A percentile compares a stretch with the other conserved stretches of the same genome.
Evolutionary conservation across 129 eudicot genomes (phyloP).

Genomic region (Flaveria brownii): DNA sequence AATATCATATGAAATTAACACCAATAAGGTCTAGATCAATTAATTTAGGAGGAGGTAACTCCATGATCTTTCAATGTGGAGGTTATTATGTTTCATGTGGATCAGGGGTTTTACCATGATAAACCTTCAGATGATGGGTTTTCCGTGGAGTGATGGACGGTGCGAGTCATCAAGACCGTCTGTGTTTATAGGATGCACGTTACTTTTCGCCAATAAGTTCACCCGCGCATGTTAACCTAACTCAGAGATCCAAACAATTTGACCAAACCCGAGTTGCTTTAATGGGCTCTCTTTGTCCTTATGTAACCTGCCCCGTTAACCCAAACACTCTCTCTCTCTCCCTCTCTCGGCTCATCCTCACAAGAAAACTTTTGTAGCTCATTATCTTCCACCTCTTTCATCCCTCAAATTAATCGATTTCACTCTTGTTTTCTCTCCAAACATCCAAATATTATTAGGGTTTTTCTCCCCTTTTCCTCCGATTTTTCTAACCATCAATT

Average conservation of each 20-base stretch:
- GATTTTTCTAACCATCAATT: conserved; percentile 21
- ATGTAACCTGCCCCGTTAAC: conserved; percentile 19
- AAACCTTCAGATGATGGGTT: too few relatives aligned
- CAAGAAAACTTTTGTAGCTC: neutral
- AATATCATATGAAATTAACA: too few relatives aligned
- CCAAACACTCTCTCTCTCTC: neutral
- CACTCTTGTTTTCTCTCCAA: conserved; percentile 11
- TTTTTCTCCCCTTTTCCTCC: conserved; percentile 36
- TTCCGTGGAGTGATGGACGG: too few relatives aligned
- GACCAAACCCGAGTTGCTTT: neutral
- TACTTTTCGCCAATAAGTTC: too few relatives aligned
- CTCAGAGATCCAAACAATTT: neutral
- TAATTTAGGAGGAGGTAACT: too few relatives aligned
- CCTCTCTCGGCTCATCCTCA: neutral
- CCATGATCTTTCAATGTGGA: too few relatives aligned
- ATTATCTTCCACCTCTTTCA: neutral
- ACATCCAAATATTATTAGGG: conserved; percentile 41
- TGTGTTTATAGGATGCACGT: too few relatives aligned
- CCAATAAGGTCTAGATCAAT: too few relatives aligned
- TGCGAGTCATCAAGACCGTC: too few relatives aligned
- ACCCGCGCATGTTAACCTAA: too few relatives aligned
- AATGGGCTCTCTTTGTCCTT: conserved; percentile 8
- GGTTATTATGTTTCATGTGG: too few relatives aligned
- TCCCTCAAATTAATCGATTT: conserved; percentile 30
- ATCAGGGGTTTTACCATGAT: too few relatives aligned